Evolutionary conservation across 306 rosid genomes (phyloP).

Genomic region (Dalbergia cochinchinensis): DNA sequence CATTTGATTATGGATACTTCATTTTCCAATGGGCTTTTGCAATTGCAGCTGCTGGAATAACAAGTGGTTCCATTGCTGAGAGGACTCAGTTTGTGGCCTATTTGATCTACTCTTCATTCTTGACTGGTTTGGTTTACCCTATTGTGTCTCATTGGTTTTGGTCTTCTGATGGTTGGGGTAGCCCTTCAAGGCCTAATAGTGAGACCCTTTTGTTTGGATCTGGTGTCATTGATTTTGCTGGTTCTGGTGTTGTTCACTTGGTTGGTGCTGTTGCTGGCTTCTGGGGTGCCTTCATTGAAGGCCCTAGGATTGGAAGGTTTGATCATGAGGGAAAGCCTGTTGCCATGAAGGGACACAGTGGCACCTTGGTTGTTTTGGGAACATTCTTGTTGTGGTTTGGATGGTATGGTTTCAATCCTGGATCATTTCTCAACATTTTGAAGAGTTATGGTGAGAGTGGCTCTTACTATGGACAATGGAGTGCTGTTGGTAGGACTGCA

Average conservation of each 20-base stretch:
- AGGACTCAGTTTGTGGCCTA: constrained; percentile 57
- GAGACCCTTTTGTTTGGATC: constrained; percentile 53
- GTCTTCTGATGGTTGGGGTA: constrained; percentile 66
- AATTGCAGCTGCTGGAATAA: constrained; percentile 65
- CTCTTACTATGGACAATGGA: constrained; percentile 68
- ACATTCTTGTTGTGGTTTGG: constrained; percentile 70
- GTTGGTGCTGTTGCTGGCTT: constrained; percentile 69
- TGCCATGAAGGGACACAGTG: constrained; percentile 57
- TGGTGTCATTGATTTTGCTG: constrained; percentile 68
- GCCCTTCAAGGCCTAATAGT: constrained; percentile 41
- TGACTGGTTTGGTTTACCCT: constrained; percentile 64
- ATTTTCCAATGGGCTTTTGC: constrained; percentile 65
- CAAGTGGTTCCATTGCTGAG: constrained; percentile 66
- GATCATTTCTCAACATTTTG: constrained; percentile 58
- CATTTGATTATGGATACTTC: constrained; percentile 52
- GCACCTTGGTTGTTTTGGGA: constrained; percentile 64
- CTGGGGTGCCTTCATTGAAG: constrained; percentile 69
- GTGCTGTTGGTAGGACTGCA: constrained; percentile 62
- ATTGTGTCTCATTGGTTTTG: constrained; percentile 68
- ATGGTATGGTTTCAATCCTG: constrained; percentile 71
- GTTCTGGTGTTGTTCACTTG: constrained; percentile 69
- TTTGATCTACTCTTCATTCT: constrained; percentile 59
- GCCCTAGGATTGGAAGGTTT: constrained; percentile 59
- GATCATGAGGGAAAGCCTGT: constrained; percentile 56
- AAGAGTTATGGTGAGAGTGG: constrained; percentile 49